Evolutionary conservation across 2,329 filamentous ascomycete species (phyloP).

Genomic region (Aspergillus vadensis): DNA sequence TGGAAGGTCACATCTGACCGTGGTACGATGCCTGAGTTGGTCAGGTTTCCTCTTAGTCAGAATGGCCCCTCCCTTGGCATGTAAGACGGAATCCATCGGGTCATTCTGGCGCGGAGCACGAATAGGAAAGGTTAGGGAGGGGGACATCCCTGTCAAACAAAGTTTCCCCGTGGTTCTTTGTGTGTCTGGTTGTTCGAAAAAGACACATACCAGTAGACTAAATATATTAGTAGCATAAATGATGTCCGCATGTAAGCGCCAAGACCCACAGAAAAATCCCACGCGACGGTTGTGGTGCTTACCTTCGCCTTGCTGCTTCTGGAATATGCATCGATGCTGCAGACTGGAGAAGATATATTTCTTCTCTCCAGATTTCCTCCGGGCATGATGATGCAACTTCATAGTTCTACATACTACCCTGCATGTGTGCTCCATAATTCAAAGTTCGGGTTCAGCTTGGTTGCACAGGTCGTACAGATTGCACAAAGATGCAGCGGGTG

Average conservation of each 20-base stretch:
- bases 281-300: background rate
- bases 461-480: background rate
- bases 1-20: background rate
- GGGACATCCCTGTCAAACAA: background rate
- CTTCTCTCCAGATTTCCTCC: background rate
- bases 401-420: background rate
- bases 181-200: background rate
- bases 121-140: background rate
- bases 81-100: background rate
- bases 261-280: background rate
- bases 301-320: background rate
- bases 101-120: background rate
- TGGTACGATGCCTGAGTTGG: background rate
- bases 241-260: background rate
- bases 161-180: background rate
- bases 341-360: background rate
- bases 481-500: background rate
- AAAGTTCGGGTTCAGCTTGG: background rate
- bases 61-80: background rate
- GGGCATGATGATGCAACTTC: background rate
- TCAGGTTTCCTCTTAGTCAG: background rate
- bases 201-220: no score
- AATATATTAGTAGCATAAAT: no score
- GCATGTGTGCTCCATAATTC: background rate
- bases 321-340: background rate